Base-by-base conservation (phyloP, 2,329 filamentous ascomycete genomes). In the Penicillium sp. region DNA sequence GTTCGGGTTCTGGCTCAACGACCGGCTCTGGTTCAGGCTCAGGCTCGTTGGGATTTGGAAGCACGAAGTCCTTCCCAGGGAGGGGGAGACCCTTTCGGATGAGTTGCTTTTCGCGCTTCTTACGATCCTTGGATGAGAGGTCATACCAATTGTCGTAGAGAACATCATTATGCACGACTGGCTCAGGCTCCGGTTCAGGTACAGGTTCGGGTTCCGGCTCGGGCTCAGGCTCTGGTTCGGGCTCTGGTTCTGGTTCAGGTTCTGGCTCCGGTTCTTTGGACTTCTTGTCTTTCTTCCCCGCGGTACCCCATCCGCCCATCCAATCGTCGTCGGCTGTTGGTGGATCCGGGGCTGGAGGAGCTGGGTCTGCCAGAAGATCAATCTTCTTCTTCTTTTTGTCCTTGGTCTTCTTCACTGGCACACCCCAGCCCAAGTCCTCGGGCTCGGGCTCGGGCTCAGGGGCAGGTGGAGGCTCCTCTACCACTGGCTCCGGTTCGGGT, bases 111-210 rank as follows among this genome's bases (percentile, higher is more conserved):
- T 76, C 73, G 50, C 75, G 74, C 58, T 75, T 76, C 63, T 80
- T 79, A 47, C 77, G 77, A 6, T 79, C 74, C 50, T 77, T 77
- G 2, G 72, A 71, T 21, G 66, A 68, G 52, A 73, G 63, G 11
- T 53, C 64, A 13, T 61, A 58, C 70, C 71, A 77, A 6, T 62
- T 59, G 11, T 73, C 69, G 39, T 73, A 71, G 4, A 71, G 59
- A 43, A 75, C 71, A 36, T 75, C 73, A 29, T 73, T 71, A 8
- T 67, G 68, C 4, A 67, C 62, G 29, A 59, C 51, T 21, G 58
- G 52, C 39, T 66, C 63, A 0, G 64, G 58, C 18, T 62, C 63
- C 2, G 65, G 64, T 16, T 68, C 59, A 0, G 63, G 60, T 11
- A 56, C 63, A 4, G 59, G 67, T 58, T 70, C 70, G n/a, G 70